Conservation (phyloP, 169 alveolate species). For the Cryptosporidium xiaoi region DNA sequence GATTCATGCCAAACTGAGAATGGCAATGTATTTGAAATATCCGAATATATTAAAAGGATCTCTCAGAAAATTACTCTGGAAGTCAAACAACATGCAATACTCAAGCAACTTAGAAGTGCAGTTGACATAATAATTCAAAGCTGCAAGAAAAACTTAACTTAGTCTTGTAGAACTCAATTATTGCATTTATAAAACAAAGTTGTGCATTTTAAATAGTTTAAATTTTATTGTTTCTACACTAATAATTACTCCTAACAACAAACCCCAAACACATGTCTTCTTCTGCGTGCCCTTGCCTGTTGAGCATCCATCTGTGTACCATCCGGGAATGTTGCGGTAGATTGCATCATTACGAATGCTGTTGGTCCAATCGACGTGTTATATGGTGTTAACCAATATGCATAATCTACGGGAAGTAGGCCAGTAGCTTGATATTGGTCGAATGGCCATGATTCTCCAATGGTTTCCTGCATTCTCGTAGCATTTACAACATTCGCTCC, state of each 20-base stretch:
- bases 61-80: slow-evolving; percentile 57
- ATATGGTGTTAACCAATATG: slow-evolving; percentile 72
- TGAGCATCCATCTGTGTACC: slow-evolving; percentile 76
- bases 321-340: slow-evolving; percentile 75
- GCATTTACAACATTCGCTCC: slow-evolving; percentile 74
- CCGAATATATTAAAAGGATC: slow-evolving; percentile 30
- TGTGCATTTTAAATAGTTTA: not conserved
- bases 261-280: slow-evolving; percentile 71
- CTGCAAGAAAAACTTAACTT: slow-evolving; percentile 22
- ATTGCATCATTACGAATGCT: slow-evolving; percentile 75
- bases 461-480: slow-evolving; percentile 70
- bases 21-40: slow-evolving; percentile 12
- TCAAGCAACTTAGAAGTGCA: slow-evolving; percentile 16
- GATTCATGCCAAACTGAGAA: not conserved
- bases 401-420: slow-evolving; percentile 75
- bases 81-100: slow-evolving; percentile 44
- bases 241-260: slow-evolving; percentile 31
- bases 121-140: slow-evolving; percentile 17
- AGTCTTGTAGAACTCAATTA: no score
- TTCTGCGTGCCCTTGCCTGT: slow-evolving; percentile 75
- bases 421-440: slow-evolving; percentile 75
- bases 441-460: slow-evolving; percentile 76
- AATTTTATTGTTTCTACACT: not conserved
- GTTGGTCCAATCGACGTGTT: slow-evolving; percentile 75
- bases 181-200: no score